Conservation (phyloP, 305 asterid genomes). For the Fraxinus albicans region DNA sequence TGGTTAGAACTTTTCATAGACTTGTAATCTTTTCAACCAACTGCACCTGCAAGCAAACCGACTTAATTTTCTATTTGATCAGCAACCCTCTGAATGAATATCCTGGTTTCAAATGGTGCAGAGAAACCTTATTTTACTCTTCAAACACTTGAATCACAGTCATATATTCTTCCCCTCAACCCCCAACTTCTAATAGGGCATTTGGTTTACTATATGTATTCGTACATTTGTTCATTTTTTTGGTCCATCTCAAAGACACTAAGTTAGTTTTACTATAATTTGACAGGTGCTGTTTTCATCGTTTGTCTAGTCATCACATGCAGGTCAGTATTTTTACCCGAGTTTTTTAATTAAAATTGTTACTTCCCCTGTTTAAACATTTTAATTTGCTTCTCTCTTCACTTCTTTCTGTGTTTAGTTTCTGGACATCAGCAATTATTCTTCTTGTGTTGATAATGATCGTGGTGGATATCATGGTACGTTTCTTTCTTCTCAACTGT, state of each 20-base stretch:
- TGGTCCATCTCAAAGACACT: conserved; percentile 12
- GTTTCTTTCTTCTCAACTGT: conserved; percentile 1
- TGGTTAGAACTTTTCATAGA: conserved; percentile 46
- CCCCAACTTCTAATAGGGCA: not conserved
- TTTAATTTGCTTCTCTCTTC: not conserved
- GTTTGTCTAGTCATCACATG: conserved; percentile 91
- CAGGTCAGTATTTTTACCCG: conserved; percentile 49
- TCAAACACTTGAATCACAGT: not conserved
- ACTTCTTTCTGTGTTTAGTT: conserved; percentile 40
- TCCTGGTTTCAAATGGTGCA: not conserved
- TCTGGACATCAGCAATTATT: conserved; percentile 94
- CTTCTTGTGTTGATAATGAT: conserved; percentile 84
- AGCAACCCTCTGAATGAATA: not conserved
- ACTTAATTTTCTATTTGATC: not conserved
- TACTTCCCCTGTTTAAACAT: not conserved
- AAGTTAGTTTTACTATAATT: not conserved
- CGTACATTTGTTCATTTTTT: not conserved
- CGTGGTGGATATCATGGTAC: conserved; percentile 88
- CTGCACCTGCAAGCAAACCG: not conserved
- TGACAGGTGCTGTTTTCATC: conserved; percentile 82
- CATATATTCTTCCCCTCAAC: not conserved
- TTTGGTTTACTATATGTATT: not conserved
- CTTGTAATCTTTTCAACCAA: conserved; percentile 1
- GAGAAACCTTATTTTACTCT: not conserved
- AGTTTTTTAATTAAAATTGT: conserved; percentile 8